Percentiles rank a stretch among this genome's conserved stretches.
Evolutionary conservation across 192 early-diverging fungal species (phyloP).

Genomic region (Gonapodya prolifera): DNA sequence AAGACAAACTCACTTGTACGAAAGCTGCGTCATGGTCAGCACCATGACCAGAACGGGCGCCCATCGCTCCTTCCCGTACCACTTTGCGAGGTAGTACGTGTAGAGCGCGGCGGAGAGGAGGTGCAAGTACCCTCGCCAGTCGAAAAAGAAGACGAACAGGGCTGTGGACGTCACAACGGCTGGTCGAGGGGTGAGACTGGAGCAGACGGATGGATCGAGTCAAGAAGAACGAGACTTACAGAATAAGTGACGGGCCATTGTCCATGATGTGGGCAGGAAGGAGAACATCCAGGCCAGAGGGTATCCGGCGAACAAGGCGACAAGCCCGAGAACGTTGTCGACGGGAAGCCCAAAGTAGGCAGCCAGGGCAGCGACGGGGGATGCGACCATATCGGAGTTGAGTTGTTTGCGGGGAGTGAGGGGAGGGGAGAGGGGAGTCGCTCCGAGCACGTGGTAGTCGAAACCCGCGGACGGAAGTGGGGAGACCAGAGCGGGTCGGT

Average conservation of each 20-base stretch:
- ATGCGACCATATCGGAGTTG: not conserved
- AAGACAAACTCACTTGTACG: slow-evolving; percentile 12
- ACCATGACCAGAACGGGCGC: slow-evolving; percentile 20
- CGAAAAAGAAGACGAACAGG: slow-evolving; percentile 20
- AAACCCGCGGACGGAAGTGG: too few species aligned
- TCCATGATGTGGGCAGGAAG: slow-evolving; percentile 8
- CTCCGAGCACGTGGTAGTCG: too few species aligned
- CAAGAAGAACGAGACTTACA: too few species aligned
- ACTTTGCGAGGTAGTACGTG: slow-evolving; percentile 12
- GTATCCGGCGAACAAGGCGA: slow-evolving; percentile 5
- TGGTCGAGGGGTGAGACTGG: slow-evolving; percentile 19
- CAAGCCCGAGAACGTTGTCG: not conserved
- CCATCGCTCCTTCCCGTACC: slow-evolving; percentile 8
- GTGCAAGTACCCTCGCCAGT: slow-evolving; percentile 23
- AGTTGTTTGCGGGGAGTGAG: too few species aligned
- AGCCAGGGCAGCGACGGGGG: not conserved
- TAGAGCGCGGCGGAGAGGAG: slow-evolving; percentile 13
- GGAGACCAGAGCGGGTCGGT: too few species aligned
- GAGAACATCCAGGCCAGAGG: slow-evolving; percentile 15
- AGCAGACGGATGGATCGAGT: too few species aligned
- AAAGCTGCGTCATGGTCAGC: slow-evolving; percentile 21
- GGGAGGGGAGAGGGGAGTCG: too few species aligned
- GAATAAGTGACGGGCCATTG: slow-evolving; percentile 23
- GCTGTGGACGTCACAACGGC: slow-evolving; percentile 16
- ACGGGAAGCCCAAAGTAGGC: not conserved